Conservation (phyloP, 2,329 filamentous ascomycete genomes). For the Chaetomium olivaceum region DNA sequence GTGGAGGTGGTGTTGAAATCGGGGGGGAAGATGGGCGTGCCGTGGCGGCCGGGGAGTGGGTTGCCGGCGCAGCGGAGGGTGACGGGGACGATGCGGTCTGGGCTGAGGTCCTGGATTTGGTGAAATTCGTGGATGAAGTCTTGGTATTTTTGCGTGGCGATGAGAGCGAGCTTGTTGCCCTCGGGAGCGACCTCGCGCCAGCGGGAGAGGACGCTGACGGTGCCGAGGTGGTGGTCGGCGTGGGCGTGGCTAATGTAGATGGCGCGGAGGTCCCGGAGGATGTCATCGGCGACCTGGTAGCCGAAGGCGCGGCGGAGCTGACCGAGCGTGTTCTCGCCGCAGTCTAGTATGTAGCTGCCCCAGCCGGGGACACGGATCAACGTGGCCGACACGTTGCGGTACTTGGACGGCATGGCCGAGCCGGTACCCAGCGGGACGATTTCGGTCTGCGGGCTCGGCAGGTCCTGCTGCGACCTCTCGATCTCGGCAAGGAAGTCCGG, state of each 20-base stretch:
- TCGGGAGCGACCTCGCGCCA: conserved; percentile 52
- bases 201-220: conserved; percentile 81
- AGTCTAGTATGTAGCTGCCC: conserved; percentile 89
- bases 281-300: conserved; percentile 61
- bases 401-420: conserved; percentile 85
- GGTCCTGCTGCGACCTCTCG: conserved; percentile 57
- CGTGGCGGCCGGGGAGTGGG: conserved; percentile 30
- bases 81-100: conserved; percentile 12
- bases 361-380: conserved; percentile 78
- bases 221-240: conserved; percentile 93
- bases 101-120: conserved; percentile 72
- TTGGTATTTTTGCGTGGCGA: conserved; percentile 71
- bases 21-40: conserved; percentile 39
- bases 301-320: conserved; percentile 77
- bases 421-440: conserved; percentile 88
- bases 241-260: conserved; percentile 96
- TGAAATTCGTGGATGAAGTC: conserved; percentile 78
- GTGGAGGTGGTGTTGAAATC: conserved; percentile 45
- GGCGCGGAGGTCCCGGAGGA: conserved; percentile 75
- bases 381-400: conserved; percentile 91
- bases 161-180: conserved; percentile 55
- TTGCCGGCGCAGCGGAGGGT: conserved; percentile 8
- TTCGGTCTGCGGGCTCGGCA: conserved; percentile 75
- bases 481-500: conserved; percentile 52
- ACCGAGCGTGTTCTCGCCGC: conserved; percentile 87